These are phyloP conservation scores for Rhizomucor pusillus DNA, from an alignment of 371 early-diverging fungal genomes.

Conservation along the genomic window DNA sequence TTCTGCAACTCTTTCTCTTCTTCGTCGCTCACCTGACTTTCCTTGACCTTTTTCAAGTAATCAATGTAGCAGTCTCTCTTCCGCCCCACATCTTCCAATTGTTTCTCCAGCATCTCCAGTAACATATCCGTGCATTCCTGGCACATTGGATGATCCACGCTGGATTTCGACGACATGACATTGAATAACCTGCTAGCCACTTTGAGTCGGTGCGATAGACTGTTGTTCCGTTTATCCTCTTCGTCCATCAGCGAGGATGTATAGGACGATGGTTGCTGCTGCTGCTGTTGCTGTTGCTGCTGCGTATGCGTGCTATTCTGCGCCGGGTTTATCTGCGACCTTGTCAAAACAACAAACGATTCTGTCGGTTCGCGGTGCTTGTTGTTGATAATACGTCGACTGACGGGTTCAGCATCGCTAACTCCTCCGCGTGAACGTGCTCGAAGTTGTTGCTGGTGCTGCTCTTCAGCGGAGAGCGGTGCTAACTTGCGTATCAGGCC, in stretches of 20 bases:
- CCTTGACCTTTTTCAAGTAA: slow-evolving; percentile 59
- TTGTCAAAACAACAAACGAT: slow-evolving; percentile 55
- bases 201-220: slow-evolving; percentile 57
- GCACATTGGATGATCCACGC: slow-evolving; percentile 86
- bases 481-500: slow-evolving; percentile 8
- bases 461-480: slow-evolving; percentile 31
- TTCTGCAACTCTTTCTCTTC: slow-evolving; percentile 43
- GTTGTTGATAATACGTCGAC: slow-evolving; percentile 10
- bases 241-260: too few species aligned
- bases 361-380: slow-evolving; percentile 35
- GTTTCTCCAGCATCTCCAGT: slow-evolving; percentile 64
- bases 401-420: too few species aligned
- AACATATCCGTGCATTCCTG: slow-evolving; percentile 86
- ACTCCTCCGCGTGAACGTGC: too few species aligned
- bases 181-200: slow-evolving; percentile 70
- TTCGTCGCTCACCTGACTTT: slow-evolving; percentile 47
- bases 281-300: slow-evolving; percentile 1
- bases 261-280: too few species aligned
- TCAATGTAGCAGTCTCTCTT: slow-evolving; percentile 79
- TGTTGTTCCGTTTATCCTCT: slow-evolving; percentile 30
- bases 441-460: slow-evolving; percentile 13
- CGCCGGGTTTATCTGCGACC: slow-evolving; percentile 34
- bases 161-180: slow-evolving; percentile 65
- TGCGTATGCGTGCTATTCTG: not conserved
- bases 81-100: slow-evolving; percentile 62